These are phyloP conservation scores for Neopestalotiopsis sp. DNA, from an alignment of 2,329 filamentous ascomycete genomes.

Conservation along the genomic window DNA sequence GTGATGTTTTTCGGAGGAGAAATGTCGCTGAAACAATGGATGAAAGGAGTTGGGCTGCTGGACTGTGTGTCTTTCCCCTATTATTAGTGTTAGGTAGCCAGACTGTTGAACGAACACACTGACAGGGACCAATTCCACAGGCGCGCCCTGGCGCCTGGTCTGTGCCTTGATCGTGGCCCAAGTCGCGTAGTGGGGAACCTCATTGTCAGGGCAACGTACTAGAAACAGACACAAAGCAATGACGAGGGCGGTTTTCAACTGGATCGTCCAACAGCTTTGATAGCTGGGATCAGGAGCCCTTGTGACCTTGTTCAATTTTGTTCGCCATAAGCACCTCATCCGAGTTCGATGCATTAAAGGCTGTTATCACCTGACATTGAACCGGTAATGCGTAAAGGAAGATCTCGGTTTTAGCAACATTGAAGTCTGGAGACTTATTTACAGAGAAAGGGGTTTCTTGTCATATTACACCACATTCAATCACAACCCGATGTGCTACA, in stretches of 20 bases:
- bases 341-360: no score
- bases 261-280: background rate
- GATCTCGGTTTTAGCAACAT: no score
- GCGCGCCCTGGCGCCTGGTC: conserved; percentile 25
- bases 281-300: no score
- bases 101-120: conserved; percentile 1
- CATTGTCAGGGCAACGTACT: conserved; percentile 37
- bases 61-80: conserved; percentile 9
- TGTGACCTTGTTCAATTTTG: no score
- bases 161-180: conserved; percentile 26
- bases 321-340: no score
- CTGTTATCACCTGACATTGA: background rate
- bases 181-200: background rate
- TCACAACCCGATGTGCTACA: no score
- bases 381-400: no score
- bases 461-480: no score
- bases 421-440: no score
- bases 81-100: conserved; percentile 17
- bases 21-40: conserved; percentile 24
- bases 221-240: background rate
- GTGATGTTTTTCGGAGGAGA: conserved; percentile 34
- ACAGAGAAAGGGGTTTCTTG: no score
- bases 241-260: background rate
- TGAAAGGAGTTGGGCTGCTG: conserved; percentile 24
- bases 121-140: background rate